Conservation (phyloP, 2,329 filamentous ascomycete species). For the Ambrosiella cleistominuta region DNA sequence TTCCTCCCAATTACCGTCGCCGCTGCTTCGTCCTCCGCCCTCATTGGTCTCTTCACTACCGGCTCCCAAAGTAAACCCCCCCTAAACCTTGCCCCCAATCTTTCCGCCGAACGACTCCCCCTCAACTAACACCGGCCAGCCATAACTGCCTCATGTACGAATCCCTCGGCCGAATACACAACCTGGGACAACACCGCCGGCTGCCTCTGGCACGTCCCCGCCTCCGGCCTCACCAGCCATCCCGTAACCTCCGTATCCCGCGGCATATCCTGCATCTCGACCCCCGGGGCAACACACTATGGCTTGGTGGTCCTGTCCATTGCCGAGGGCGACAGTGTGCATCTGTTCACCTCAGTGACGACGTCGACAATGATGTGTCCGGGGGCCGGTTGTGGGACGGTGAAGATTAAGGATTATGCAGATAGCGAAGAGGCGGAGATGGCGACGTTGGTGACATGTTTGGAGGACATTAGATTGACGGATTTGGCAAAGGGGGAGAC, state of each 20-base stretch:
- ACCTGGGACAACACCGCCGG: slow-evolving; percentile 10
- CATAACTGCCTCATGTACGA: slow-evolving; percentile 7
- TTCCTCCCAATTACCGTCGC: neutral
- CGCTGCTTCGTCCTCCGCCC: neutral
- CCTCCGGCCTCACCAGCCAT: neutral
- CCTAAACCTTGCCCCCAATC: neutral
- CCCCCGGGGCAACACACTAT: neutral
- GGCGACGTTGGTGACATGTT: slow-evolving; percentile 4
- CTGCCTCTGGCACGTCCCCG: slow-evolving; percentile 4
- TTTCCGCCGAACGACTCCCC: neutral
- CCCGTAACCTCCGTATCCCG: slow-evolving; percentile 5
- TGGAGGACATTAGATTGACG: slow-evolving; percentile 7
- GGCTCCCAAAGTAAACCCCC: neutral
- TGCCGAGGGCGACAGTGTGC: slow-evolving; percentile 8
- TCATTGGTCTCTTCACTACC: slow-evolving; percentile 3
- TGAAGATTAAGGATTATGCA: slow-evolving; percentile 4
- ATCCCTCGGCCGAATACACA: slow-evolving; percentile 4
- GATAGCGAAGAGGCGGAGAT: neutral
- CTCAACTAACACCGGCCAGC: neutral
- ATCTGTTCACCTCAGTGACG: slow-evolving; percentile 8
- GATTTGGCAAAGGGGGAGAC: neutral
- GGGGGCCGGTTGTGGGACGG: slow-evolving; percentile 2
- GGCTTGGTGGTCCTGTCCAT: neutral
- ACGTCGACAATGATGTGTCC: slow-evolving; percentile 2
- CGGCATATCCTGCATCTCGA: slow-evolving; percentile 1